A percentile compares a stretch with the other conserved stretches of the same genome.
These are phyloP conservation scores for Aureobasidium sp. DNA, from an alignment of 2,329 filamentous ascomycete species.

Conservation along the genomic window DNA sequence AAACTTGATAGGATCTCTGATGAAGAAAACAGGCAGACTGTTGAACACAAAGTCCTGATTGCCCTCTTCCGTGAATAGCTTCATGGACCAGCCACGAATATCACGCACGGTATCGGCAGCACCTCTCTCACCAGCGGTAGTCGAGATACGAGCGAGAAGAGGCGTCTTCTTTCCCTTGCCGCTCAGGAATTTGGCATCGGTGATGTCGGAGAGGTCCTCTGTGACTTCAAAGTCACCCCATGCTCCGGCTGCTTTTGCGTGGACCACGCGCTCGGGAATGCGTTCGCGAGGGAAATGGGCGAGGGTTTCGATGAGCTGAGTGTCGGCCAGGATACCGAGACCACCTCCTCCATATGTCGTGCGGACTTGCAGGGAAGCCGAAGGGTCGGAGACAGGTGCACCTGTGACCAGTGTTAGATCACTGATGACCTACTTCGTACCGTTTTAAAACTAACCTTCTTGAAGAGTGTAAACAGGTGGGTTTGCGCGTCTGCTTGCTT, in stretches of 20 bases:
- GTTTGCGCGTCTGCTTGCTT: not conserved
- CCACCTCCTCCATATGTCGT: conserved; percentile 26
- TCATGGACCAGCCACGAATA: conserved; percentile 43
- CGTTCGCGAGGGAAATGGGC: conserved; percentile 55
- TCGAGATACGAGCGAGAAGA: conserved; percentile 41
- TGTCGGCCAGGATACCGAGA: conserved; percentile 45
- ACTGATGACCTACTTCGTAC: no score
- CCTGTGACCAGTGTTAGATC: not conserved
- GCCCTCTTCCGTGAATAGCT: conserved; percentile 46
- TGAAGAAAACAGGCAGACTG: conserved; percentile 35
- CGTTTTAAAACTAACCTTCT: not conserved
- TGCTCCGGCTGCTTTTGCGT: conserved; percentile 20
- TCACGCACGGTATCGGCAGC: conserved; percentile 42
- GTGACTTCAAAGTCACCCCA: conserved; percentile 47
- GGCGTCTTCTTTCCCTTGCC: conserved; percentile 46
- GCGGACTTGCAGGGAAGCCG: not conserved
- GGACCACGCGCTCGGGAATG: conserved; percentile 46
- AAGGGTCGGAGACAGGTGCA: conserved; percentile 4
- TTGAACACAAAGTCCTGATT: conserved; percentile 46
- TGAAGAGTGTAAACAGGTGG: conserved; percentile 6
- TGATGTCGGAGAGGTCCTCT: conserved; percentile 49
- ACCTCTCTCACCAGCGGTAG: conserved; percentile 39
- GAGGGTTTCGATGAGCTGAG: conserved; percentile 51
- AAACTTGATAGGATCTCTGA: conserved; percentile 37
- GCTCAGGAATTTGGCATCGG: conserved; percentile 46